Evolutionary conservation across 78 protist genomes (phyloP).

Genomic region (Bodo saltans): DNA sequence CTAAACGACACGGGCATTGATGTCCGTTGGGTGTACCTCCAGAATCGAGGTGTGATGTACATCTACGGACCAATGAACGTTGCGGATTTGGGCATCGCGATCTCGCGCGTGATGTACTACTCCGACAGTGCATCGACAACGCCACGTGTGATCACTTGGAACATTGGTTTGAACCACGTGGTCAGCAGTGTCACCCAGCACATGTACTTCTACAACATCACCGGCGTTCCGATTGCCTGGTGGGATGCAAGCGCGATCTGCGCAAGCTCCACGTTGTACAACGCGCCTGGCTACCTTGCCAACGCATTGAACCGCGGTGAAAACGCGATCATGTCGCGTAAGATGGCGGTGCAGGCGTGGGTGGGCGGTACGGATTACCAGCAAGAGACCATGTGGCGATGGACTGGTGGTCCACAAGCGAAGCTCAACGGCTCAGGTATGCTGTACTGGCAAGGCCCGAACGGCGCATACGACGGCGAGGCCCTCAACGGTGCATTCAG

Average conservation of each 20-base stretch:
- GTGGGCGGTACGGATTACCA: neutral
- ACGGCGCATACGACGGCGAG: neutral
- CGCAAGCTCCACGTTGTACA: neutral
- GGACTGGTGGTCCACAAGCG: neutral
- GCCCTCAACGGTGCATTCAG: neutral
- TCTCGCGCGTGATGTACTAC: too few species aligned
- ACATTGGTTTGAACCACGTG: too few species aligned
- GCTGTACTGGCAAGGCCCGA: neutral
- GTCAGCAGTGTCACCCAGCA: too few species aligned
- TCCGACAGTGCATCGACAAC: too few species aligned
- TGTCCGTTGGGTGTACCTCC: too few species aligned
- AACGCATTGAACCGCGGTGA: neutral
- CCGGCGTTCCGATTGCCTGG: neutral
- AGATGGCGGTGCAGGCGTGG: constrained; percentile 1
- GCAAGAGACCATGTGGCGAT: constrained; percentile 8
- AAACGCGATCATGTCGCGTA: neutral
- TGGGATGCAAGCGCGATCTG: neutral
- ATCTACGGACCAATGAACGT: too few species aligned
- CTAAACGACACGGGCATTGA: too few species aligned
- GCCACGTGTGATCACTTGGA: too few species aligned
- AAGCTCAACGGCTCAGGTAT: too few species aligned
- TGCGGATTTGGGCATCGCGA: too few species aligned
- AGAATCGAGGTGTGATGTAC: too few species aligned
- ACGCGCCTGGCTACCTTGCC: neutral
- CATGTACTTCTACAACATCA: too few species aligned